Evolutionary conservation across 2,329 filamentous ascomycete species (phyloP), one percentile per base, ranked within the genome.

Genomic region (Ceratocystiopsis sp.): DNA sequence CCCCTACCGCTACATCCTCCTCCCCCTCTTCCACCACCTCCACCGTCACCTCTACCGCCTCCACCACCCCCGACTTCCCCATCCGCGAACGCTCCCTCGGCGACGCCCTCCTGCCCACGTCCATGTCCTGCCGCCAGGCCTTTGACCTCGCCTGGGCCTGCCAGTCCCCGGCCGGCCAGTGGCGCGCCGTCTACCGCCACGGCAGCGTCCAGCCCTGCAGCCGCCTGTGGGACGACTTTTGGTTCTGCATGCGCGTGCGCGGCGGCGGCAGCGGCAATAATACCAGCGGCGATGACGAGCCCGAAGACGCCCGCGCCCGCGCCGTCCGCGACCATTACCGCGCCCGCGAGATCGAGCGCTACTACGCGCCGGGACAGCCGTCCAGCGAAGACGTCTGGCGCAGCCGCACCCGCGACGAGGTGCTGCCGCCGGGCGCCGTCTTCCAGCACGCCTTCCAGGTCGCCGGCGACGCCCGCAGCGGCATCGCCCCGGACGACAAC

Each of bases 131-230:
- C 67, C 80, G 84, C 42, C 71, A 80, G 48, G 81, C 86, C 52
- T 96, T 98, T 64, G 91, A 98, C 65, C 72, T 77, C 49, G 87
- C 89, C 46, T 95, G 89, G 72, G 84, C 89, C 68, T 98, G 91
- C 71, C 84, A 91, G 58, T 85, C 81, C 0, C 68, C 94, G 10
- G 87, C 85, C 42, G 86, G 89, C 1, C 87, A 96, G 59, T 94
- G 87, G 68, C 86, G 83, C 54, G 78, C 85, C 54, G 73, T 96
- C 35, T 98, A 96, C 68, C 81, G 91, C 35, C 80, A 85, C 57
- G 91, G 91, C 48, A 65, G 68, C 37, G 65, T 93, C 54, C 75
- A 80, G 38, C 70, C 73, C 4, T 98, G 91, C 68, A 75, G 69
- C 48, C 81, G 93, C 51, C 78, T 86, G 49, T 95, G 89, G 86